Conservation (phyloP, 371 early-diverging fungal species). For the Rhizopus stolonifer region DNA sequence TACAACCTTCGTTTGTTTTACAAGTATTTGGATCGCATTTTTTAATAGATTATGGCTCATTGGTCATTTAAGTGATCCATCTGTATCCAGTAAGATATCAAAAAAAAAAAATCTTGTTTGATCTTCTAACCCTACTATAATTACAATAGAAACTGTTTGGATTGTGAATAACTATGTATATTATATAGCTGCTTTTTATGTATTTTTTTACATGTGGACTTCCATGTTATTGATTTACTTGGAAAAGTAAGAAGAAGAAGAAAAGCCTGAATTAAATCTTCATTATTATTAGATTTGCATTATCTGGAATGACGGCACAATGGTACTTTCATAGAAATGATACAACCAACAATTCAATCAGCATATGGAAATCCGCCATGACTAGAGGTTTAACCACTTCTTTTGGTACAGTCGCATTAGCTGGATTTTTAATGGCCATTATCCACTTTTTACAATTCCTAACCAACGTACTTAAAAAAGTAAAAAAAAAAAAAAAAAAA, state of each 20-base stretch:
- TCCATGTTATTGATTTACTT: constrained; percentile 66
- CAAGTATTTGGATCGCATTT: constrained; percentile 64
- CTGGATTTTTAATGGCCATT: constrained; percentile 63
- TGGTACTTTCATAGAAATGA: constrained; percentile 75
- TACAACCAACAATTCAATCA: constrained; percentile 30
- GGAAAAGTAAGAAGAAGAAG: constrained; percentile 50
- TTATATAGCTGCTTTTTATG: constrained; percentile 52
- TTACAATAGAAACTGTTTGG: constrained; percentile 36
- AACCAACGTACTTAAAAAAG: constrained; percentile 49
- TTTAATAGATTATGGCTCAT: constrained; percentile 70
- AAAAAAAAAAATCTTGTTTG: not conserved
- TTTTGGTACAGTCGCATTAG: constrained; percentile 72
- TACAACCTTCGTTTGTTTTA: constrained; percentile 57
- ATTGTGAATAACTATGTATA: constrained; percentile 56
- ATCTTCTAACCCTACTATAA: no score
- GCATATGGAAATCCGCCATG: constrained; percentile 47
- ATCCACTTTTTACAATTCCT: constrained; percentile 57
- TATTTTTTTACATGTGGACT: constrained; percentile 77
- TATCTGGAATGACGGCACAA: constrained; percentile 72
- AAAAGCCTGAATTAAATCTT: not conserved
- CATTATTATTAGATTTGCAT: constrained; percentile 45
- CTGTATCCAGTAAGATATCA: constrained; percentile 13
- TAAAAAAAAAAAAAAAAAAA: constrained; percentile 9
- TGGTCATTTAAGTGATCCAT: constrained; percentile 42
- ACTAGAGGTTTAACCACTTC: constrained; percentile 57